Evolutionary conservation across 176 grass and related monocot genomes (phyloP).

Genomic region (Paspalum vaginatum): DNA sequence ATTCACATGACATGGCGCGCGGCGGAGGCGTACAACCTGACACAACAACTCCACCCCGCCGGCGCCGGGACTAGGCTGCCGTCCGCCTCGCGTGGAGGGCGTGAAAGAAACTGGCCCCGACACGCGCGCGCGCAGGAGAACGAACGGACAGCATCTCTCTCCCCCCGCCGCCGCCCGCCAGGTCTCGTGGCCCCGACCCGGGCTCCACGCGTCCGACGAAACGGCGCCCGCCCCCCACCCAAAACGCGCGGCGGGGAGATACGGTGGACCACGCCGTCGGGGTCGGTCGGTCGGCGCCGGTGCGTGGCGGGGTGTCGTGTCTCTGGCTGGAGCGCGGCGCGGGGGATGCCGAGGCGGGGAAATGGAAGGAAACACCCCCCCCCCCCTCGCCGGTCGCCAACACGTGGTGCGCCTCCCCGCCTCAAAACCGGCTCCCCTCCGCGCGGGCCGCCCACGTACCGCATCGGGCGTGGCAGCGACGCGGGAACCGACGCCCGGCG

Average conservation of each 20-base stretch:
- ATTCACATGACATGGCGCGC: background rate
- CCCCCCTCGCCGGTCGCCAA: background rate
- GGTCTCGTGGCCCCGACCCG: too few species aligned
- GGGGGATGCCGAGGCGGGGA: background rate
- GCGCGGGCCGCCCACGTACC: conserved; percentile 18
- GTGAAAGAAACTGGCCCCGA: background rate
- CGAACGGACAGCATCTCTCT: too few species aligned
- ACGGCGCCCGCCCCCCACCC: too few species aligned
- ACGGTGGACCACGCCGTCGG: background rate
- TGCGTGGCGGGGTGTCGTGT: background rate
- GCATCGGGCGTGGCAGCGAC: conserved; percentile 26
- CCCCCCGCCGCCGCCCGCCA: too few species aligned
- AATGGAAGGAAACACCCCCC: background rate
- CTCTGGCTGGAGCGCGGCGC: too few species aligned
- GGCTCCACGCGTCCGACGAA: too few species aligned
- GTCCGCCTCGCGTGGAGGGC: background rate
- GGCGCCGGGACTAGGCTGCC: background rate
- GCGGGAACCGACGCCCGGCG: conserved; percentile 18
- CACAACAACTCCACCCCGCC: background rate
- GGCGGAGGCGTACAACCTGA: background rate
- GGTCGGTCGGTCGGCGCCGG: background rate
- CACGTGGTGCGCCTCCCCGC: conserved; percentile 32
- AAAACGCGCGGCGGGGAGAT: too few species aligned
- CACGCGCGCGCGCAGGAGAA: background rate
- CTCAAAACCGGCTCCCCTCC: background rate